Conservation (phyloP, 805 yeast species). For the Candida parachauliodes region DNA sequence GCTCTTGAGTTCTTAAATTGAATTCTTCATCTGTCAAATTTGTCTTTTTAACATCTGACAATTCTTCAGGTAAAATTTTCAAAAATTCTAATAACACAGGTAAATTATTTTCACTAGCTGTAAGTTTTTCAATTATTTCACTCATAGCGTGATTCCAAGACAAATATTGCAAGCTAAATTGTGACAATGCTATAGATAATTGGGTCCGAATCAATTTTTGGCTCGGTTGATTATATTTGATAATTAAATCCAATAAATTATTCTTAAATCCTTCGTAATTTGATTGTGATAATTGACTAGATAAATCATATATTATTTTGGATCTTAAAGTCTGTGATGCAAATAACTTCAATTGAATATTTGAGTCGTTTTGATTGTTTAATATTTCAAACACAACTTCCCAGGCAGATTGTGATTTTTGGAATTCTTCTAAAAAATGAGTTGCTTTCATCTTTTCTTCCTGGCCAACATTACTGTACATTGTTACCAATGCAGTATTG, state of each 20-base stretch:
- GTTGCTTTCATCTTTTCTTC: constrained; percentile 50
- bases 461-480: constrained; percentile 42
- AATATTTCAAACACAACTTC: constrained; percentile 56
- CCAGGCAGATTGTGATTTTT: constrained; percentile 85
- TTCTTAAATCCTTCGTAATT: constrained; percentile 62
- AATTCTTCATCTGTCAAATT: constrained; percentile 82
- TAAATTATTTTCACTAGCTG: constrained; percentile 34
- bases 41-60: constrained; percentile 70
- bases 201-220: constrained; percentile 73
- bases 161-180: constrained; percentile 72
- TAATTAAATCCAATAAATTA: constrained; percentile 57
- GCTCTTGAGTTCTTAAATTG: constrained; percentile 54
- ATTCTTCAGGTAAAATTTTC: constrained; percentile 87
- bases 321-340: constrained; percentile 89
- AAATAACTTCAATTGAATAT: constrained; percentile 68
- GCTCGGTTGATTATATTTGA: constrained; percentile 33
- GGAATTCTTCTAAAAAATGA: constrained; percentile 70
- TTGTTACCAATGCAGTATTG: constrained; percentile 44
- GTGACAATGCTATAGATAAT: constrained; percentile 75
- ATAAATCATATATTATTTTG: constrained; percentile 77
- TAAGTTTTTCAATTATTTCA: constrained; percentile 57
- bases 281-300: constrained; percentile 61
- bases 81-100: constrained; percentile 66
- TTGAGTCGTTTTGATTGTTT: constrained; percentile 18
- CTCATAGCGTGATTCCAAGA: constrained; percentile 69